Percentiles rank a stretch among this genome's conserved stretches.
These are phyloP conservation scores for Xylona heveae DNA, from an alignment of 495 filamentous ascomycete species.

Conservation along the genomic window DNA sequence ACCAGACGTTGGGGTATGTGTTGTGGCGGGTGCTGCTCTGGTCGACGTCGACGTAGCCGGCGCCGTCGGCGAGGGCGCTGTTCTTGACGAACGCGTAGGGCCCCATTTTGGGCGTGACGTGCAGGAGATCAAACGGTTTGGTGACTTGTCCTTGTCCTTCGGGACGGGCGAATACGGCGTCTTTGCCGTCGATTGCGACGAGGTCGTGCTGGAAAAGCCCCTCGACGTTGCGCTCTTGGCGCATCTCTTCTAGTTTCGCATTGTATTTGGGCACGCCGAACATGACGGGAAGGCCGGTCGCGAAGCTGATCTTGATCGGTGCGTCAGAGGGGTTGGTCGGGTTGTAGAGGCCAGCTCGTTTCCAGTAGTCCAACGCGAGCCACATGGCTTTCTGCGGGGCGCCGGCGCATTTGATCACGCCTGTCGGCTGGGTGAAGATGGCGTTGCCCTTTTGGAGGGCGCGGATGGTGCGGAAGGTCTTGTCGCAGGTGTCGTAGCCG, in stretches of 20 bases:
- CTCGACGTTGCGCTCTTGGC: slow-evolving; percentile 39
- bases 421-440: slow-evolving; percentile 47
- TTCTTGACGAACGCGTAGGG: slow-evolving; percentile 36
- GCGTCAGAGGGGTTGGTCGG: slow-evolving; percentile 18
- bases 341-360: slow-evolving; percentile 34
- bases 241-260: slow-evolving; percentile 34
- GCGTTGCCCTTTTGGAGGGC: slow-evolving; percentile 32
- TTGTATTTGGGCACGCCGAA: slow-evolving; percentile 52
- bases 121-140: slow-evolving; percentile 35
- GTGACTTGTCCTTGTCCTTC: slow-evolving; percentile 23
- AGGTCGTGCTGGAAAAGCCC: slow-evolving; percentile 47
- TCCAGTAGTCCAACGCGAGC: slow-evolving; percentile 47
- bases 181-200: slow-evolving; percentile 34
- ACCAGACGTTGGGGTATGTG: slow-evolving; percentile 44
- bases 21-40: slow-evolving; percentile 35
- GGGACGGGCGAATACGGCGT: slow-evolving; percentile 26
- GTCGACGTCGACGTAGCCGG: slow-evolving; percentile 44
- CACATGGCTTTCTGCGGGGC: slow-evolving; percentile 54
- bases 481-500: slow-evolving; percentile 35
- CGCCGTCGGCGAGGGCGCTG: slow-evolving; percentile 32
- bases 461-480: slow-evolving; percentile 32
- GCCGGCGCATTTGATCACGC: slow-evolving; percentile 46
- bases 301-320: slow-evolving; percentile 37
- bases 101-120: slow-evolving; percentile 40
- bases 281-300: slow-evolving; percentile 39